Evolutionary conservation across 2,329 filamentous ascomycete genomes (phyloP), one percentile per base, ranked within the genome.

Genomic region (Calonectria hongkongensis): DNA sequence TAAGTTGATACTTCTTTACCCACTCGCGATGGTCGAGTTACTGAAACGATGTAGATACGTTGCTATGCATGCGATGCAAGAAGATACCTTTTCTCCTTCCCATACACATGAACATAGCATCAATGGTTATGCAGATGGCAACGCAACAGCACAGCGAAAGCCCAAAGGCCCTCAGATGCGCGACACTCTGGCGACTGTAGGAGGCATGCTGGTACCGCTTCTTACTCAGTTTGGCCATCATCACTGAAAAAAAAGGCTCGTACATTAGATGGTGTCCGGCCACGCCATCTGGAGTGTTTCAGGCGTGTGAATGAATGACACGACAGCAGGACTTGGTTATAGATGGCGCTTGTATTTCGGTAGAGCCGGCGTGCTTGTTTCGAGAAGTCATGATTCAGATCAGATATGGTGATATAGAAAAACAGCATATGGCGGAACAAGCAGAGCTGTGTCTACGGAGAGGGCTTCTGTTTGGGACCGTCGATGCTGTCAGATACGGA

Each of bases 1-100:
- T 98, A 86, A 90, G 94, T 83, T 27, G 63, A 27, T 21, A 25
- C 13, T 64, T 16, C 7, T 30, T 13, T 10, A 21, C 27, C n/a
- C 21, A 21, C 45, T 39, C 7, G 15, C 36, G 12, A 28, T 13
- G 25, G 65, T 6, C 25, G 18, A n/a, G 33, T 56, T 47, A 36
- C 77, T 81, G 70, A 81, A 33, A 64, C 39, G n/a, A 39, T 15
- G 15, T 36, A 97, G 95, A 79, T 98, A 98, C 81, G 97, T 99
- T 51, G 97, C 97, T 1, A 98, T 98, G 96, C 97, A 99, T 82
- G 95, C 96, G 0, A 98, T 98, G 95, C 94, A 97, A 82, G 96
- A 98, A 80, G 91, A 92, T 27, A 86, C 88, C 65, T 83, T 84
- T 10, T 82, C 85, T 2, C 85, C 89, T 36, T 84, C 86, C 63